Percentiles rank a stretch among this genome's conserved stretches.
These are phyloP conservation scores for Neurospora sp. DNA, from an alignment of 495 filamentous ascomycete genomes.

Conservation along the genomic window DNA sequence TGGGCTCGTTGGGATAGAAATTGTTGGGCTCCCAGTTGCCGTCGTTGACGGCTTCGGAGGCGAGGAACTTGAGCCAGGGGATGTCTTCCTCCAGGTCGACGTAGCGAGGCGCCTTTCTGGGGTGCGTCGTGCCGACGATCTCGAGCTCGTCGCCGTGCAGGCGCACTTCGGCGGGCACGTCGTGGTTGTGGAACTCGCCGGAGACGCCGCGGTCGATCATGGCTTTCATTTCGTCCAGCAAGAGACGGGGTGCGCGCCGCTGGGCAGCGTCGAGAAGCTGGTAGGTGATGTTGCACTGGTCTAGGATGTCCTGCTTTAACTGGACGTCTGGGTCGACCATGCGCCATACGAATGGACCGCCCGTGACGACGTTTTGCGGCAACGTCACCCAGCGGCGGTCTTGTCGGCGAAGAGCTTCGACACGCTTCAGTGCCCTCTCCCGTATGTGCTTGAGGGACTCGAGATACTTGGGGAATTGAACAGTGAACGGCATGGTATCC, in stretches of 20 bases:
- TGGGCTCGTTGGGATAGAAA: constrained; percentile 2
- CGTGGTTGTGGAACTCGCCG: background rate
- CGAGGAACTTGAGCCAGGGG: constrained; percentile 16
- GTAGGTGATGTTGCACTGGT: background rate
- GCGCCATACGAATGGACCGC: constrained; percentile 12
- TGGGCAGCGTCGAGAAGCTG: constrained; percentile 2
- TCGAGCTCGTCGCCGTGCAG: background rate
- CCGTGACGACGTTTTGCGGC: constrained; percentile 9
- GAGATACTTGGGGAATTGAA: constrained; percentile 2
- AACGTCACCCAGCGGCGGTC: constrained; percentile 1
- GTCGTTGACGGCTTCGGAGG: constrained; percentile 8
- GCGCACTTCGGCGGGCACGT: background rate
- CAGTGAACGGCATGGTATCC: constrained; percentile 12
- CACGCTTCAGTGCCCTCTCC: background rate
- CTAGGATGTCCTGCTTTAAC: constrained; percentile 5
- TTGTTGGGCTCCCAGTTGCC: constrained; percentile 7
- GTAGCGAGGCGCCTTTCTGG: background rate
- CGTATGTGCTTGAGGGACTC: background rate
- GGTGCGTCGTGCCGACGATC: background rate
- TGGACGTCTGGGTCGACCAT: constrained; percentile 1
- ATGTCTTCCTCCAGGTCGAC: constrained; percentile 8
- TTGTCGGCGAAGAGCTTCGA: background rate
- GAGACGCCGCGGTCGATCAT: background rate
- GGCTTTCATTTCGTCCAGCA: constrained; percentile 1
- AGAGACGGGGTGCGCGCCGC: background rate